Evolutionary conservation across 1,139 yeast species (phyloP).

Genomic region (Magnusiomyces paraingens): DNA sequence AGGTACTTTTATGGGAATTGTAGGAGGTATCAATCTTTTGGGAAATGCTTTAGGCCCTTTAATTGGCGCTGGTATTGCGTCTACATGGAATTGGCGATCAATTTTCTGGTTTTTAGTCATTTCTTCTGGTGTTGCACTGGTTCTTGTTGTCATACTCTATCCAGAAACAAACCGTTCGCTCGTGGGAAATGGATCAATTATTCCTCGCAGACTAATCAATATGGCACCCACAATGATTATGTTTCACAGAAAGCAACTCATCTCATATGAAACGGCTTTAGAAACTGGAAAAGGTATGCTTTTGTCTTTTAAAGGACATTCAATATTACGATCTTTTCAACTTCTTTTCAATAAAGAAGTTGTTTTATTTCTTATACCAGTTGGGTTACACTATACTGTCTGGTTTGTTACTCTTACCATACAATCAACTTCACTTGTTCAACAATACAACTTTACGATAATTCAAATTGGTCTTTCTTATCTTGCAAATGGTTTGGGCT

Average conservation of each 20-base stretch:
- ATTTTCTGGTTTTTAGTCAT: slow-evolving; percentile 70
- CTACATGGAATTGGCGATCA: slow-evolving; percentile 63
- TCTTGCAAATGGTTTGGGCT: slow-evolving; percentile 36
- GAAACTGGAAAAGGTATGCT: not conserved
- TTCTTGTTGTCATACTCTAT: slow-evolving; percentile 32
- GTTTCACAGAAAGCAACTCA: not conserved
- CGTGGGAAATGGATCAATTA: slow-evolving; percentile 61
- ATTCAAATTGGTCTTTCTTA: slow-evolving; percentile 58
- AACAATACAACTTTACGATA: slow-evolving; percentile 44
- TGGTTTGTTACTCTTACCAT: slow-evolving; percentile 71
- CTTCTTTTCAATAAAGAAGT: slow-evolving; percentile 32
- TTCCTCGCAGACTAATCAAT: slow-evolving; percentile 40
- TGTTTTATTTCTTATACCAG: slow-evolving; percentile 41
- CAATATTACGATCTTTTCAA: slow-evolving; percentile 36
- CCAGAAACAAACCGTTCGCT: slow-evolving; percentile 69
- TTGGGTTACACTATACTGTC: slow-evolving; percentile 54
- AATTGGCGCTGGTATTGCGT: slow-evolving; percentile 60
- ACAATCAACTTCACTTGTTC: slow-evolving; percentile 47
- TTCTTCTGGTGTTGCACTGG: slow-evolving; percentile 44
- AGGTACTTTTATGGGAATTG: slow-evolving; percentile 58
- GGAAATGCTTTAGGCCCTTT: slow-evolving; percentile 77
- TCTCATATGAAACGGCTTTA: not conserved
- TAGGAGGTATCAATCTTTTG: slow-evolving; percentile 55
- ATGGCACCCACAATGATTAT: slow-evolving; percentile 37
- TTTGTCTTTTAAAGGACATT: too few species aligned